phyloP scores from a whole-genome alignment of 2,329 filamentous ascomycete species.

The Exophiala phaeomuriformis region DNA sequence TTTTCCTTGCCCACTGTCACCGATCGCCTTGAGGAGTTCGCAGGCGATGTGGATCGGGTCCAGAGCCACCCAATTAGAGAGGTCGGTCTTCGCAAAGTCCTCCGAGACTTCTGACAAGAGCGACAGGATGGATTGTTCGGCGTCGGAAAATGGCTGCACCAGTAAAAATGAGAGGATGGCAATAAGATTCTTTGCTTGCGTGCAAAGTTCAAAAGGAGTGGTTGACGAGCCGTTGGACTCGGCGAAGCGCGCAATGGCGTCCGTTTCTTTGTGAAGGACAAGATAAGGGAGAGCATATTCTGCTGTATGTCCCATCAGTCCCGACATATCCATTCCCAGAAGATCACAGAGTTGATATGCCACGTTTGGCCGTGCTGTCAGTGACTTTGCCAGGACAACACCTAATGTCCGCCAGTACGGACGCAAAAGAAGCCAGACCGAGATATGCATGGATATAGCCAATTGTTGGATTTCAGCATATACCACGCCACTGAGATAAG shows the following conservation, averaged over 20 bases:
- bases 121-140: slow-evolving; percentile 61
- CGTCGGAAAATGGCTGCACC: slow-evolving; percentile 55
- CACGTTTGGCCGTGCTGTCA: slow-evolving; percentile 73
- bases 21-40: slow-evolving; percentile 73
- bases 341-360: slow-evolving; percentile 73
- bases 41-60: slow-evolving; percentile 70
- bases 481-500: slow-evolving; percentile 69
- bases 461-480: slow-evolving; percentile 69
- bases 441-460: slow-evolving; percentile 56
- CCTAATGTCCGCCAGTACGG: slow-evolving; percentile 87
- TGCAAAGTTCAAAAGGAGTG: slow-evolving; percentile 54
- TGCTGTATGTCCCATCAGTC: slow-evolving; percentile 70
- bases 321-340: slow-evolving; percentile 60
- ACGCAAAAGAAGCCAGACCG: slow-evolving; percentile 62
- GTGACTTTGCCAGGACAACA: slow-evolving; percentile 72
- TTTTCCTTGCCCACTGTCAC: slow-evolving; percentile 54
- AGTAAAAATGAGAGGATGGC: slow-evolving; percentile 54
- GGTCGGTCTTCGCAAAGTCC: slow-evolving; percentile 58
- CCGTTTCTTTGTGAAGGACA: slow-evolving; percentile 67
- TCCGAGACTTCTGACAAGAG: slow-evolving; percentile 62
- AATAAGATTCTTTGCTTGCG: slow-evolving; percentile 49
- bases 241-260: slow-evolving; percentile 74
- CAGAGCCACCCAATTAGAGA: slow-evolving; percentile 62
- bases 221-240: slow-evolving; percentile 53
- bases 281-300: slow-evolving; percentile 77